Evolutionary conservation across 2,329 filamentous ascomycete genomes (phyloP).

Genomic region (Cladosporium sphaerospermum): DNA sequence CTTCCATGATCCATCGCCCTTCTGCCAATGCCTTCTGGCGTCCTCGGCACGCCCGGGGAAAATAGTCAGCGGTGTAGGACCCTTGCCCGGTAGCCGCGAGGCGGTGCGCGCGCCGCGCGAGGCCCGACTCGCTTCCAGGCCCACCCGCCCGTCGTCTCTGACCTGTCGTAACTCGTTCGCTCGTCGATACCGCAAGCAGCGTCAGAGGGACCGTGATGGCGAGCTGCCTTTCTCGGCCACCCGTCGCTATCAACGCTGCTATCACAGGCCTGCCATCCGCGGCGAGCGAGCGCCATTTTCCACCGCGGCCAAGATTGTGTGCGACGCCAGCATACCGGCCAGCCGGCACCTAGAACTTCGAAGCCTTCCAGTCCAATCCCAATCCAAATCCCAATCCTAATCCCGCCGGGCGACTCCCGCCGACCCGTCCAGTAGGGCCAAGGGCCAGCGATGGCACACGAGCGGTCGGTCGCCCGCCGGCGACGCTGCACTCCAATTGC

Average conservation of each 20-base stretch:
- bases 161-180: no score
- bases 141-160: not conserved
- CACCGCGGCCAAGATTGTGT: slow-evolving; percentile 7
- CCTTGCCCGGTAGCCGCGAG: slow-evolving; percentile 4
- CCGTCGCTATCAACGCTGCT: not conserved
- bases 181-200: not conserved
- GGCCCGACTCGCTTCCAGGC: slow-evolving; percentile 2
- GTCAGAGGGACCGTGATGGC: not conserved
- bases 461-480: not conserved
- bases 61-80: not conserved
- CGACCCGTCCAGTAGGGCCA: not conserved
- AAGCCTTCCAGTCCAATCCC: no score
- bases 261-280: slow-evolving; percentile 1
- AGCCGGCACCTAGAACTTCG: slow-evolving; percentile 4
- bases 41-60: slow-evolving; percentile 10
- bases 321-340: slow-evolving; percentile 3
- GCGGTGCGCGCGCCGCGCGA: slow-evolving; percentile 7
- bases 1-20: no score
- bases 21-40: not conserved
- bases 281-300: not conserved
- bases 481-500: not conserved
- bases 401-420: no score
- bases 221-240: no score
- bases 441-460: not conserved
- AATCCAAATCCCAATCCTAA: no score